A percentile compares a stretch with the other conserved stretches of the same genome.
These are phyloP conservation scores for Piper longum DNA, from an alignment of 164 flowering plant genomes.

Conservation along the genomic window DNA sequence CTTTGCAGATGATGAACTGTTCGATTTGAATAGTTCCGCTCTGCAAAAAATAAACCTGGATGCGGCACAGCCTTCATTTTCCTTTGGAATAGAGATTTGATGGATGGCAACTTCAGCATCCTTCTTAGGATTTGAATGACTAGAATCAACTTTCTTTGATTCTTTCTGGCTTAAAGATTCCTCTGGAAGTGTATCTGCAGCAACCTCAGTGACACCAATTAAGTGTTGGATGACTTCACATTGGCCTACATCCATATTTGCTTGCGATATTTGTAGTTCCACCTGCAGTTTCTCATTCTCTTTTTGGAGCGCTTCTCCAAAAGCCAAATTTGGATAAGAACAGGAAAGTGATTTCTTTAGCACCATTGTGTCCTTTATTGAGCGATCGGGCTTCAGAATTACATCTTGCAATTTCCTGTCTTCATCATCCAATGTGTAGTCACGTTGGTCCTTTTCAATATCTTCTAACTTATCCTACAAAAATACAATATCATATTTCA, in stretches of 20 bases:
- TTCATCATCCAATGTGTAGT: constrained; percentile 87
- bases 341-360: constrained; percentile 80
- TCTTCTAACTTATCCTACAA: constrained; percentile 68
- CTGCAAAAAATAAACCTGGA: constrained; percentile 27
- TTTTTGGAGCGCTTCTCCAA: constrained; percentile 52
- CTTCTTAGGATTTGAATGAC: too few relatives aligned
- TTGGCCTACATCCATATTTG: constrained; percentile 50
- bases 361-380: constrained; percentile 30
- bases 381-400: constrained; percentile 56
- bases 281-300: constrained; percentile 91
- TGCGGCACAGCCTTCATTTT: constrained; percentile 13
- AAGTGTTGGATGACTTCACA: constrained; percentile 79
- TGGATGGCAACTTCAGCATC: constrained; percentile 21
- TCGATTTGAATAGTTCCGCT: too few relatives aligned
- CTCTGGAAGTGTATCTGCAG: constrained; percentile 28
- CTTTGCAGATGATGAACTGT: too few relatives aligned
- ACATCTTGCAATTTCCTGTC: constrained; percentile 57
- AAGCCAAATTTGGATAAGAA: constrained; percentile 65
- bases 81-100: constrained; percentile 20
- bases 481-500: background rate
- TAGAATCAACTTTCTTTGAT: constrained; percentile 18
- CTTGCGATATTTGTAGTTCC: constrained; percentile 16
- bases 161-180: constrained; percentile 27
- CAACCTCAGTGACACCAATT: constrained; percentile 62
- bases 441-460: constrained; percentile 79